Conservation (phyloP, 1,284 basidiomycete species). For the Irpex sp. region DNA sequence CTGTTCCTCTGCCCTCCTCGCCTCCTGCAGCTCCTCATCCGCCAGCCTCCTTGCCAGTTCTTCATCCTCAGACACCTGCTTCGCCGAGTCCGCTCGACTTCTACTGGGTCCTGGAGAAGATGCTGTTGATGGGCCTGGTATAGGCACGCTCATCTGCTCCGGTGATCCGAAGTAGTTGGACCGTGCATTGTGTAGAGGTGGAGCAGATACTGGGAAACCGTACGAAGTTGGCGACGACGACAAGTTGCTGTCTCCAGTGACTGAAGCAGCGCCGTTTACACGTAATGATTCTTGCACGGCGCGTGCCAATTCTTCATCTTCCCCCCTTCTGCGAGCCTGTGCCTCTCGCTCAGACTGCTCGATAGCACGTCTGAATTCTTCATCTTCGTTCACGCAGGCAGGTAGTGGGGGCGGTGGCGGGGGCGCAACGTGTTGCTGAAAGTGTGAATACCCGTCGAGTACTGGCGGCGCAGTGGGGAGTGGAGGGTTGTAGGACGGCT, state of each 20-base stretch:
- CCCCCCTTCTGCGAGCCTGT: constrained; percentile 36
- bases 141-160: background rate
- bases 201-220: background rate
- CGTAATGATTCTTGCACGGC: constrained; percentile 59
- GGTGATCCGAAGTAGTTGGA: background rate
- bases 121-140: background rate
- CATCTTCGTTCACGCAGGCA: constrained; percentile 23
- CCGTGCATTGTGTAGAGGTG: background rate
- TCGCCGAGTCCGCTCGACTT: background rate
- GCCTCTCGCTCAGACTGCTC: constrained; percentile 54
- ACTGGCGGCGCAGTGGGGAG: background rate
- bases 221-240: background rate
- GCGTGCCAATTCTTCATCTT: constrained; percentile 63
- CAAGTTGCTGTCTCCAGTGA: background rate
- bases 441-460: background rate
- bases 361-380: constrained; percentile 37
- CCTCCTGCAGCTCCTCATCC: constrained; percentile 16
- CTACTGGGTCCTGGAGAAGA: background rate
- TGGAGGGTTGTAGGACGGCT: constrained; percentile 14
- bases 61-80: constrained; percentile 35
- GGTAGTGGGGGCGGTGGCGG: background rate
- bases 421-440: background rate
- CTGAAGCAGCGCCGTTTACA: background rate
- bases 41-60: constrained; percentile 29
- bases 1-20: constrained; percentile 7